Evolutionary conservation across 345 rosid genomes (phyloP).

Genomic region (Microcos paniculata): DNA sequence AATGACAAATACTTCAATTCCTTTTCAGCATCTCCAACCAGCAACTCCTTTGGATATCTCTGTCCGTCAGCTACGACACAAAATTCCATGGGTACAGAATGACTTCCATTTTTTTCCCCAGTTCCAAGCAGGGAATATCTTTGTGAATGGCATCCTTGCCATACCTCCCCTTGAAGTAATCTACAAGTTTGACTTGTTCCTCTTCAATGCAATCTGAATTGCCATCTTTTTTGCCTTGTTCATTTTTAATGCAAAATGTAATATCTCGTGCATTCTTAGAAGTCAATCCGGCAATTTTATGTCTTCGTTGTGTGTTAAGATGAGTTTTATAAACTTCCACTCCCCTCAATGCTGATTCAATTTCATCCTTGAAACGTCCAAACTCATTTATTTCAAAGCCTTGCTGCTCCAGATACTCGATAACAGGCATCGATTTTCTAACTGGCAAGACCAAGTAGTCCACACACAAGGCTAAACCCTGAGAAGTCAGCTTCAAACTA

Average conservation of each 20-base stretch:
- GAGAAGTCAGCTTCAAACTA: slow-evolving; percentile 65
- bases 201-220: slow-evolving; percentile 35
- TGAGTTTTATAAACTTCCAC: slow-evolving; percentile 60
- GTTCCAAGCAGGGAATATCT: slow-evolving; percentile 69
- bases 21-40: slow-evolving; percentile 38
- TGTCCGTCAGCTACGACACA: slow-evolving; percentile 71
- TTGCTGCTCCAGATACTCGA: slow-evolving; percentile 48
- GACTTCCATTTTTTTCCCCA: slow-evolving; percentile 47
- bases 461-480: slow-evolving; percentile 62
- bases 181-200: slow-evolving; percentile 36
- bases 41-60: slow-evolving; percentile 61
- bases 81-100: slow-evolving; percentile 74
- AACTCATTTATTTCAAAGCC: slow-evolving; percentile 30
- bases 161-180: slow-evolving; percentile 62
- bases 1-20: slow-evolving; percentile 47
- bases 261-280: slow-evolving; percentile 26
- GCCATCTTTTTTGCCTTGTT: too few relatives aligned
- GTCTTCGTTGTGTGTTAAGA: slow-evolving; percentile 47
- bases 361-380: slow-evolving; percentile 18
- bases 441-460: slow-evolving; percentile 73
- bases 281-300: slow-evolving; percentile 52
- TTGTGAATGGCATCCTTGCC: slow-evolving; percentile 37
- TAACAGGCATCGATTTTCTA: slow-evolving; percentile 51
- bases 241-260: too few relatives aligned
- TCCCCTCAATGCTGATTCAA: slow-evolving; percentile 42